A percentile compares a stretch with the other conserved stretches of the same genome.
Evolutionary conservation across 1,284 basidiomycete species (phyloP).

Genomic region (Sporisorium scitamineum): DNA sequence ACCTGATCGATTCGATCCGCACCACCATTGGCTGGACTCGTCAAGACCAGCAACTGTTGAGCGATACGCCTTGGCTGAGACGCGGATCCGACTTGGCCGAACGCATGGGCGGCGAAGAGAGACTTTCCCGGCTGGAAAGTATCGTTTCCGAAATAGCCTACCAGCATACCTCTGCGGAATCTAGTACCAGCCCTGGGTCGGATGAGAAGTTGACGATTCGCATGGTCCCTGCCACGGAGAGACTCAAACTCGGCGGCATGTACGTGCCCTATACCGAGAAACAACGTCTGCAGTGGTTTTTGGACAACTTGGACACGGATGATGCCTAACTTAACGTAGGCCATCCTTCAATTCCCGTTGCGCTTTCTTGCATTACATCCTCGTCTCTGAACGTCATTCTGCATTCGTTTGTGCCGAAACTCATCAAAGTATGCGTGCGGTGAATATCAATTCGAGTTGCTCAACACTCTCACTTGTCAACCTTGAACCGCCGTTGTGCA

Average conservation of each 20-base stretch:
- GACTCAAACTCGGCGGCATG: constrained; percentile 33
- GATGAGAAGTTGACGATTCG: constrained; percentile 17
- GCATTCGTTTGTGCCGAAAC: no score
- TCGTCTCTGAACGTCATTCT: no score
- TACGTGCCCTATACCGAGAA: constrained; percentile 47
- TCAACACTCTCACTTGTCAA: no score
- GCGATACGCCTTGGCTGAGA: constrained; percentile 3
- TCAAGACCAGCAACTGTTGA: constrained; percentile 27
- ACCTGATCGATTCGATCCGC: constrained; percentile 39
- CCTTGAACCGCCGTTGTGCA: no score
- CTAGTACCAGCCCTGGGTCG: neutral
- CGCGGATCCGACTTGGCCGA: neutral
- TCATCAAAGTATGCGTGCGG: no score
- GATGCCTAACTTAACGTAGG: constrained; percentile 21
- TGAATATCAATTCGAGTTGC: no score
- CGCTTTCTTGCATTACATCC: neutral
- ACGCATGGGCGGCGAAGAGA: constrained; percentile 4
- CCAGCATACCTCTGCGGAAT: neutral
- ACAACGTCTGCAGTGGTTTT: constrained; percentile 43
- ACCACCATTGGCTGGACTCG: constrained; percentile 40
- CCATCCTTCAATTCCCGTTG: no score
- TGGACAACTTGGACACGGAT: constrained; percentile 40
- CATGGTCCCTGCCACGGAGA: constrained; percentile 27
- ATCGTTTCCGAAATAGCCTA: neutral
- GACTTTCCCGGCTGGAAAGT: neutral